phyloP scores from a whole-genome alignment of 179 eudicot species.

The Camellia oleifera region DNA sequence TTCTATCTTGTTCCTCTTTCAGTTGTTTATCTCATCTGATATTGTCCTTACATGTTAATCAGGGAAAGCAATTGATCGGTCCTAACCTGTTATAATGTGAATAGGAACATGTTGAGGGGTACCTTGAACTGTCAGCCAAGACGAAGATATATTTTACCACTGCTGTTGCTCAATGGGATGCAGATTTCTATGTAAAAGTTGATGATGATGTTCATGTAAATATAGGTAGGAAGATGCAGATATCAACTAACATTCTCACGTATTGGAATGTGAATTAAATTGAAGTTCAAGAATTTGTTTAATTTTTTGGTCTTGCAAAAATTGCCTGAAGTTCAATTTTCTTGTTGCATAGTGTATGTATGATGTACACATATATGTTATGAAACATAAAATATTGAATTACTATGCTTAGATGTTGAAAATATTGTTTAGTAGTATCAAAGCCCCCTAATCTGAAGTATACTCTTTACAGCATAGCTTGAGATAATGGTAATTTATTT shows the following conservation, averaged over 20 bases:
- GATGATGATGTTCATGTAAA: constrained; percentile 65
- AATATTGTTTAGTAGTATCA: neutral
- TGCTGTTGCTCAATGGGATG: constrained; percentile 61
- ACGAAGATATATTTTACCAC: constrained; percentile 54
- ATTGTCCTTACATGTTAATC: neutral
- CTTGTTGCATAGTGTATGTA: neutral
- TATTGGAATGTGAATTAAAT: neutral
- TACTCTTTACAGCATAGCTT: neutral
- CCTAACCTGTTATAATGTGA: constrained; percentile 18
- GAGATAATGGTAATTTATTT: neutral
- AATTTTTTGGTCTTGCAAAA: constrained; percentile 2
- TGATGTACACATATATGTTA: neutral
- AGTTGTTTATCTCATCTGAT: neutral
- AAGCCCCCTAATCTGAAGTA: neutral
- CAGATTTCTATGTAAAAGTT: constrained; percentile 58
- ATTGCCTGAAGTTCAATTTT: neutral
- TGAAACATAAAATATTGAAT: neutral
- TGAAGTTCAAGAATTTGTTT: neutral
- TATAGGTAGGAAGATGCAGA: constrained; percentile 51
- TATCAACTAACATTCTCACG: neutral
- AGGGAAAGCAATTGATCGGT: constrained; percentile 20
- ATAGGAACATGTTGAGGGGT: constrained; percentile 64
- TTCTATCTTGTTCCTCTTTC: neutral
- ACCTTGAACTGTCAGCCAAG: constrained; percentile 61
- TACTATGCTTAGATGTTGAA: neutral